A percentile compares a stretch with the other conserved stretches of the same genome.
phyloP scores from a whole-genome alignment of 192 early-diverging fungal species.

The Rhizophagus sp. region DNA sequence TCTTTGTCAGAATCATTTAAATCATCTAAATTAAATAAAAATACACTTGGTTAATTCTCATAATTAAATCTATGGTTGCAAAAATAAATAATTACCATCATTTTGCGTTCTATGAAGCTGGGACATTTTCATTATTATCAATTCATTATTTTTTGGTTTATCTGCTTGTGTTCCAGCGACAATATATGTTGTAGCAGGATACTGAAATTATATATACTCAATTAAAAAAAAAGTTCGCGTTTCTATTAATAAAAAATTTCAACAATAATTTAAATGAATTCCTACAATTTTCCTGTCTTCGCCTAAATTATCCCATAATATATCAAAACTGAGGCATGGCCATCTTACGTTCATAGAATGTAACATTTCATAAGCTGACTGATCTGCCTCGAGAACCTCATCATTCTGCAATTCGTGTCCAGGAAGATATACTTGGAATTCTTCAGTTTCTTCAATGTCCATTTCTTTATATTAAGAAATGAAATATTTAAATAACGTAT shows the following conservation, averaged over 20 bases:
- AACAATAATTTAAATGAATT: neutral
- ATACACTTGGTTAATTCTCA: neutral
- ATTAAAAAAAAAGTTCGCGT: neutral
- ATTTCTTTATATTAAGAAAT: slow-evolving; percentile 33
- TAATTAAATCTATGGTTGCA: neutral
- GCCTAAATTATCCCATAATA: slow-evolving; percentile 87
- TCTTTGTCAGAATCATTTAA: slow-evolving; percentile 47
- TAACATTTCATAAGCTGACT: slow-evolving; percentile 95
- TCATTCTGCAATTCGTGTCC: slow-evolving; percentile 83
- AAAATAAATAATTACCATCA: slow-evolving; percentile 46
- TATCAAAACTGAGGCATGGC: slow-evolving; percentile 97
- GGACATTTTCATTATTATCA: slow-evolving; percentile 95
- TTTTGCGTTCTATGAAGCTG: slow-evolving; percentile 91
- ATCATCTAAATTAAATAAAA: slow-evolving; percentile 4
- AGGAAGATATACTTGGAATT: slow-evolving; percentile 80
- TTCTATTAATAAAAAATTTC: neutral
- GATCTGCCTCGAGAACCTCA: slow-evolving; percentile 93
- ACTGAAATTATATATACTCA: slow-evolving; percentile 43
- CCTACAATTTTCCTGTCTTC: slow-evolving; percentile 58
- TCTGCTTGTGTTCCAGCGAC: slow-evolving; percentile 95
- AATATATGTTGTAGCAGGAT: slow-evolving; percentile 90
- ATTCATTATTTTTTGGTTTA: slow-evolving; percentile 78
- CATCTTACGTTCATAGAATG: slow-evolving; percentile 90
- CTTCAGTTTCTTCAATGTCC: slow-evolving; percentile 58
- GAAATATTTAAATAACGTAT: neutral